Percentiles rank a stretch among this genome's conserved stretches.
phyloP scores from a whole-genome alignment of 2,329 filamentous ascomycete species.

The Phyllosticta citriasiana region DNA sequence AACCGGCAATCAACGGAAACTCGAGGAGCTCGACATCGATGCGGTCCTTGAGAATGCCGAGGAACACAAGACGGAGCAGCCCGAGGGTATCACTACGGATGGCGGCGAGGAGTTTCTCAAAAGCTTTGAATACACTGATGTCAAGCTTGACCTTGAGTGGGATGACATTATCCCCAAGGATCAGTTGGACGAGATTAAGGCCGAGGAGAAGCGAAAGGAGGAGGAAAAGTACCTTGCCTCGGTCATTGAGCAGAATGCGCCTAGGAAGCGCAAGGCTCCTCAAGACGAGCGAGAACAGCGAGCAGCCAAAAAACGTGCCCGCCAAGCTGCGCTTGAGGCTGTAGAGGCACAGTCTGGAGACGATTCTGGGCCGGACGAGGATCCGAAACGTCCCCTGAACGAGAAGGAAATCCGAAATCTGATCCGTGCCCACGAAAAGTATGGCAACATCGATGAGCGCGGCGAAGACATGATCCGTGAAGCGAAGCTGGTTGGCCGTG shows the following conservation, averaged over 20 bases:
- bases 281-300: conserved; percentile 54
- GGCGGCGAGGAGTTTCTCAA: conserved; percentile 94
- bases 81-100: conserved; percentile 87
- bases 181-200: conserved; percentile 79
- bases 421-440: conserved; percentile 82
- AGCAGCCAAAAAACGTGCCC: conserved; percentile 58
- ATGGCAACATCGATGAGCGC: conserved; percentile 80
- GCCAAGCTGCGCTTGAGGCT: conserved; percentile 56
- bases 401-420: conserved; percentile 92
- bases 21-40: conserved; percentile 96
- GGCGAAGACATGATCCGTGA: conserved; percentile 79
- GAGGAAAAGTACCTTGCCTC: conserved; percentile 75
- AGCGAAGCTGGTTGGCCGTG: conserved; percentile 72
- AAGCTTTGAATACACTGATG: conserved; percentile 86
- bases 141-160: conserved; percentile 95
- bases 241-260: conserved; percentile 75
- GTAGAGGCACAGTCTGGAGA: conserved; percentile 43
- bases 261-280: conserved; percentile 58
- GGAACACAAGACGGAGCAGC: conserved; percentile 90
- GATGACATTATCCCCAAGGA: conserved; percentile 97
- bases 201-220: conserved; percentile 74
- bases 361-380: conserved; percentile 46
- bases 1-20: conserved; percentile 87
- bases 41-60: conserved; percentile 94
- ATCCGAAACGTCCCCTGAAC: conserved; percentile 80